phyloP scores from a whole-genome alignment of 805 yeast genomes.

The Candida adriatica region DNA sequence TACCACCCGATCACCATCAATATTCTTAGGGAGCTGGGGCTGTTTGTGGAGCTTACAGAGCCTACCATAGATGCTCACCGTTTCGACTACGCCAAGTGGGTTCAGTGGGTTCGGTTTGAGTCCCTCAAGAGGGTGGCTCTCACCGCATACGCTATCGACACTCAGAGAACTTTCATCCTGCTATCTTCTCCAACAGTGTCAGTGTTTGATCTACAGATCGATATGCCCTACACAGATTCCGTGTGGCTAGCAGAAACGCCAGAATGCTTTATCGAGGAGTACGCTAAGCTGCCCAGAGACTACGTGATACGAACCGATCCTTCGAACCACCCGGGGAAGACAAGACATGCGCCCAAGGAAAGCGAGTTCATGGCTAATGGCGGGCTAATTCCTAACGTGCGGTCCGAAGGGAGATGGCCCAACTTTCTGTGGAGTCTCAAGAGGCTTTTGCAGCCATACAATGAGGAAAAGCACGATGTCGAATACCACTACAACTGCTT shows the following conservation, averaged over 20 bases:
- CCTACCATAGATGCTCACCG: constrained; percentile 4
- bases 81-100: constrained; percentile 27
- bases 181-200: constrained; percentile 29
- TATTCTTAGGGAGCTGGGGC: constrained; percentile 14
- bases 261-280: constrained; percentile 20
- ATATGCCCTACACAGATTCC: constrained; percentile 38
- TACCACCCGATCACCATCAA: constrained; percentile 20
- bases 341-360: too few species aligned
- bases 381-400: constrained; percentile 18
- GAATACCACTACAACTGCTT: constrained; percentile 30
- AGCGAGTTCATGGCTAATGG: constrained; percentile 3
- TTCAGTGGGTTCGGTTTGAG: constrained; percentile 39
- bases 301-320: constrained; percentile 4
- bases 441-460: constrained; percentile 24
- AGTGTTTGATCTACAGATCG: constrained; percentile 37
- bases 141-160: constrained; percentile 34
- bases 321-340: too few species aligned
- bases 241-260: constrained; percentile 34
- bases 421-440: constrained; percentile 28
- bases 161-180: constrained; percentile 31
- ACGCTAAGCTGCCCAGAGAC: constrained; percentile 24
- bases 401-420: constrained; percentile 30
- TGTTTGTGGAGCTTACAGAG: constrained; percentile 11
- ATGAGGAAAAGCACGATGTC: constrained; percentile 19
- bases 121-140: constrained; percentile 35